Evolutionary conservation across 2,329 filamentous ascomycete genomes (phyloP), one percentile per base, ranked within the genome.

Genomic region (Cytospora mali): DNA sequence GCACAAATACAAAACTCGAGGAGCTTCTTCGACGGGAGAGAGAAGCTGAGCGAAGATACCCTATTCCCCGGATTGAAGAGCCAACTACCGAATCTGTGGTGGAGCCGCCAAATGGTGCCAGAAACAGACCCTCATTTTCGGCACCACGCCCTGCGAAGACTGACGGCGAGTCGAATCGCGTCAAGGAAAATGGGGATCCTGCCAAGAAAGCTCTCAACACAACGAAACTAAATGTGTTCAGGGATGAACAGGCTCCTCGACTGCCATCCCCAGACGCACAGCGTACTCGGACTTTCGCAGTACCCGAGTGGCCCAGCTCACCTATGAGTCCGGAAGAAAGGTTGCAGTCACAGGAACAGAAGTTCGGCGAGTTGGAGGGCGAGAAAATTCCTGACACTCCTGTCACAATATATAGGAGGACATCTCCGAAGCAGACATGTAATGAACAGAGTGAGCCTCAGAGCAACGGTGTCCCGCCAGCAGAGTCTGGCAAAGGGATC

Each of bases 181-280:
- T 73, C 21, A 74, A 75, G 6, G 80, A 83, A 66, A 73, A 76
- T 10, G 75, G 76, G 65, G 68, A 75, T 2, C 67, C 80, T 28
- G 80, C 83, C 6, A 80, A 73, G 61, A 76, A 79, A 57, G 78
- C 78, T 1, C 70, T 83, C 18, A 79, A 83, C n/a, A 76, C 77
- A 7, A 79, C 80, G 58, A 76, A 78, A 33, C 72, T 86, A 3
- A 82, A 81, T 35, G 83, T 84, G 70, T 84, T 84, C 60, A 76
- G 79, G 46, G 80, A 83, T 59, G 75, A 84, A 85, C 79, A 4
- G 73, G 74, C 50, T n/a, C 70, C 71, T 16, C 72, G 73, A 9
- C 79, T 79, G 11, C 70, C 76, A 7, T 81, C 79, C 0, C 78
- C 80, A 16, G 78, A 80, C 54, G 61, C 68, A 14, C 70, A 69